These are phyloP conservation scores for Didymella glomerata DNA, from an alignment of 2,329 filamentous ascomycete species.

Conservation along the genomic window DNA sequence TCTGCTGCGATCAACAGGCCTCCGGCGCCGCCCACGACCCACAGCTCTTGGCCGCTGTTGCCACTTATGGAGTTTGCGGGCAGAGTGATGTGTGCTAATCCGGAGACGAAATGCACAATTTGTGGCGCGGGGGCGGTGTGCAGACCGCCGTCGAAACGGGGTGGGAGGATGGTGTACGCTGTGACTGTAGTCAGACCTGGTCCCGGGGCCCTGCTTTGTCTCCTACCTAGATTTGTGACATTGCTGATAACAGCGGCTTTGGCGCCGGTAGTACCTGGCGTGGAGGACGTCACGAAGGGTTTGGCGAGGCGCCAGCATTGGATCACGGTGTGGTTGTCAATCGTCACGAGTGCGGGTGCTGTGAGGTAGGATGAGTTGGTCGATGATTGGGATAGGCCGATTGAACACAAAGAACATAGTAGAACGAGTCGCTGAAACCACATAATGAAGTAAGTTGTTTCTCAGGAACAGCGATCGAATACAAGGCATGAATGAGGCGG, in stretches of 20 bases:
- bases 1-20: constrained; percentile 47
- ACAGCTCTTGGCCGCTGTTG: constrained; percentile 32
- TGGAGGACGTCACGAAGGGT: constrained; percentile 38
- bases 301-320: constrained; percentile 48
- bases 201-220: not conserved
- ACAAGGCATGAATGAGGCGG: too few relatives aligned
- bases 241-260: constrained; percentile 33
- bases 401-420: not conserved
- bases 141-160: constrained; percentile 44
- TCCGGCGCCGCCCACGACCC: constrained; percentile 45
- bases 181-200: too few relatives aligned
- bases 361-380: constrained; percentile 36
- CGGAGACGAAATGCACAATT: constrained; percentile 47
- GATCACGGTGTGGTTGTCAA: constrained; percentile 43
- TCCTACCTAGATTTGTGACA: constrained; percentile 27
- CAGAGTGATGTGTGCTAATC: constrained; percentile 45
- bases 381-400: constrained; percentile 16
- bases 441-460: too few relatives aligned
- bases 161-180: constrained; percentile 44
- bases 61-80: constrained; percentile 23
- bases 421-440: not conserved
- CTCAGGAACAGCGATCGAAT: too few relatives aligned
- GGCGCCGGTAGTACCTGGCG: constrained; percentile 40
- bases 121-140: constrained; percentile 48
- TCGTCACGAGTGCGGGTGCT: constrained; percentile 46